A percentile compares a stretch with the other conserved stretches of the same genome.
Conservation (phyloP, 768 basidiomycete species). For the Suillus sp. region DNA sequence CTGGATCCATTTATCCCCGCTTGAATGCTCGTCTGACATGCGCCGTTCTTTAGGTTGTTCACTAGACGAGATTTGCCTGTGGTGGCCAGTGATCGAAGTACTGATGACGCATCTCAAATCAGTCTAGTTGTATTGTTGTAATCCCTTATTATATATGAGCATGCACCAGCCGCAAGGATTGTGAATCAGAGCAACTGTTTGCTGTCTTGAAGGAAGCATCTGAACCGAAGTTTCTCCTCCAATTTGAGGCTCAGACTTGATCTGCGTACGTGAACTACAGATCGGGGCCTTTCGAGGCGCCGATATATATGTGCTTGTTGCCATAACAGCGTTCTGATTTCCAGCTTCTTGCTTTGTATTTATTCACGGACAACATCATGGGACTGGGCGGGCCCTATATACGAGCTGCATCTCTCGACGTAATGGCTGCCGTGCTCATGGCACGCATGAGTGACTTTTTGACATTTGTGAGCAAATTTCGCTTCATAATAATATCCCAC, state of each 20-base stretch:
- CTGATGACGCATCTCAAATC: too few species aligned
- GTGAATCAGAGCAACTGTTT: too few species aligned
- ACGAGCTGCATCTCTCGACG: not conserved
- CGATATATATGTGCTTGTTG: not conserved
- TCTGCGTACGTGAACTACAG: not conserved
- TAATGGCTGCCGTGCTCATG: conserved; percentile 1
- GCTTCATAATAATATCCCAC: not conserved
- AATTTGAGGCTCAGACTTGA: too few species aligned
- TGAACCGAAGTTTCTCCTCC: too few species aligned
- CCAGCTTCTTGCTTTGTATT: not conserved
- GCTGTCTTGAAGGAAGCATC: too few species aligned
- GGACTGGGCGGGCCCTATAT: not conserved
- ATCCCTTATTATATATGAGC: too few species aligned
- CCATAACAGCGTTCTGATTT: not conserved
- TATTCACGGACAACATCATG: not conserved
- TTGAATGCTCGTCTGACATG: not conserved
- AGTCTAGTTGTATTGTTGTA: too few species aligned
- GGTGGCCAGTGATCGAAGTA: too few species aligned
- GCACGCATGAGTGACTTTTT: not conserved
- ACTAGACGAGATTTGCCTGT: too few species aligned
- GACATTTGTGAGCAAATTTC: not conserved
- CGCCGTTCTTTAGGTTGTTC: not conserved
- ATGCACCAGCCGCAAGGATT: too few species aligned
- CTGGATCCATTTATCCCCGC: not conserved
- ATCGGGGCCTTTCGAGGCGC: not conserved